phyloP scores from a whole-genome alignment of 176 grass and related monocot genomes.

The Poa pratensis region DNA sequence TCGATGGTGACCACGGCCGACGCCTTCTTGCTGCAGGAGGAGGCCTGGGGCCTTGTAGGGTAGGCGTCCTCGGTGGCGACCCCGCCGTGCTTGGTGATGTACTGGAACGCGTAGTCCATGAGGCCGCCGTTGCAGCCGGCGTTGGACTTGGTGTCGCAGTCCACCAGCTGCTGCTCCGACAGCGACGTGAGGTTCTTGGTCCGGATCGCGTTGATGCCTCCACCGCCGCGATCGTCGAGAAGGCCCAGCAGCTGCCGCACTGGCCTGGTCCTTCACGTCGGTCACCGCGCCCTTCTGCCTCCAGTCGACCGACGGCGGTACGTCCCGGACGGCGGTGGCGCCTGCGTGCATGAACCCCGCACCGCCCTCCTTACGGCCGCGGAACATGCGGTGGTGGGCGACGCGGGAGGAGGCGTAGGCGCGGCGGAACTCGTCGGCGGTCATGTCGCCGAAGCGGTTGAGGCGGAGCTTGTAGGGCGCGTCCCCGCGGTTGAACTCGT shows the following conservation, averaged over 20 bases:
- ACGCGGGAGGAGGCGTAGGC: constrained; percentile 61
- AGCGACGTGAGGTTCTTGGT: constrained; percentile 56
- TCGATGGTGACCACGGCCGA: constrained; percentile 30
- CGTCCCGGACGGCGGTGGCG: not conserved
- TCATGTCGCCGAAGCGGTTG: constrained; percentile 90
- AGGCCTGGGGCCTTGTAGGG: constrained; percentile 42
- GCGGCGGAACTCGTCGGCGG: constrained; percentile 69
- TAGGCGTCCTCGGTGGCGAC: constrained; percentile 43
- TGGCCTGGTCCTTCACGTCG: constrained; percentile 78
- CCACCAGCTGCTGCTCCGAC: constrained; percentile 74
- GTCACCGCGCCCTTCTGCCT: constrained; percentile 63
- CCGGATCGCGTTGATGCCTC: constrained; percentile 71
- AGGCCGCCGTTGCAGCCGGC: constrained; percentile 62
- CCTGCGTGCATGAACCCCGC: constrained; percentile 48
- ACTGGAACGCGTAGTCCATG: constrained; percentile 72
- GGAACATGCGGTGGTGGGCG: constrained; percentile 59
- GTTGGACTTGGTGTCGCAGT: constrained; percentile 68
- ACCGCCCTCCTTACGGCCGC: constrained; percentile 2
- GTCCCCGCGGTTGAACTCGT: constrained; percentile 68
- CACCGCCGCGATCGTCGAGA: constrained; percentile 65
- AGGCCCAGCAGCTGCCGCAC: constrained; percentile 84
- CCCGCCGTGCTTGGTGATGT: constrained; percentile 64
- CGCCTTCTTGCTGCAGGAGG: constrained; percentile 37
- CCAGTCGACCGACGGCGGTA: constrained; percentile 69
- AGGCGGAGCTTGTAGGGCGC: constrained; percentile 84